Evolutionary conservation across 2,329 filamentous ascomycete species (phyloP).

Genomic region (Grosmannia clavigera): DNA sequence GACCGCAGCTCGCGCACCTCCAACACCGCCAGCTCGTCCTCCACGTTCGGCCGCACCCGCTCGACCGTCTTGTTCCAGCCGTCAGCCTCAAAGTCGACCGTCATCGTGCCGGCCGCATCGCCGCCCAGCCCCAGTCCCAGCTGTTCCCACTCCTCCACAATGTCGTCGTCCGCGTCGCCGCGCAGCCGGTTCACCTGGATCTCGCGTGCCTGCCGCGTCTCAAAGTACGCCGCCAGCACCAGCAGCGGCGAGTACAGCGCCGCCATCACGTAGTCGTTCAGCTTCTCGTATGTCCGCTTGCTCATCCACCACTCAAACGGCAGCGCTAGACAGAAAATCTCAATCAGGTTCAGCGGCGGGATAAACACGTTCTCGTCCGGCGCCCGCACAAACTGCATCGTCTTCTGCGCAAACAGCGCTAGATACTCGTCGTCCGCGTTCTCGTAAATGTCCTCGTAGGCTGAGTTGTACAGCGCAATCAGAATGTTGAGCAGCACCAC

Average conservation of each 20-base stretch:
- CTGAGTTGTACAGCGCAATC: conserved; percentile 92
- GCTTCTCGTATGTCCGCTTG: conserved; percentile 55
- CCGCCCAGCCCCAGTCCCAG: conserved; percentile 59
- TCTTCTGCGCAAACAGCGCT: conserved; percentile 84
- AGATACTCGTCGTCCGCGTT: conserved; percentile 94
- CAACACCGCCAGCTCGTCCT: conserved; percentile 61
- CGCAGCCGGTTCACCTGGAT: conserved; percentile 63
- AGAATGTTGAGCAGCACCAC: conserved; percentile 82
- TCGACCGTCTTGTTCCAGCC: conserved; percentile 77
- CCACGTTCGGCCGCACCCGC: conserved; percentile 66
- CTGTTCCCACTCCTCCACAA: conserved; percentile 88
- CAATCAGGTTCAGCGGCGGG: conserved; percentile 85
- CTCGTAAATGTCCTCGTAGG: conserved; percentile 87
- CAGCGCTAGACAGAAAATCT: conserved; percentile 65
- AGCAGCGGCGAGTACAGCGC: conserved; percentile 75
- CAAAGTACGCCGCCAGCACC: conserved; percentile 61
- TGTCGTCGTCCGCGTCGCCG: conserved; percentile 83
- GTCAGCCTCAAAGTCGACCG: conserved; percentile 69
- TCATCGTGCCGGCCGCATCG: conserved; percentile 22
- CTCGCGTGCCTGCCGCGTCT: conserved; percentile 50
- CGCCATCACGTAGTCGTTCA: conserved; percentile 66
- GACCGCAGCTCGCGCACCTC: conserved; percentile 49
- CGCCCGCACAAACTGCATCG: conserved; percentile 90
- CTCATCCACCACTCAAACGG: conserved; percentile 94
- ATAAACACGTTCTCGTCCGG: conserved; percentile 99